Evolutionary conservation across 2,329 filamentous ascomycete species (phyloP).

Genomic region (Elsinoe fawcettii): DNA sequence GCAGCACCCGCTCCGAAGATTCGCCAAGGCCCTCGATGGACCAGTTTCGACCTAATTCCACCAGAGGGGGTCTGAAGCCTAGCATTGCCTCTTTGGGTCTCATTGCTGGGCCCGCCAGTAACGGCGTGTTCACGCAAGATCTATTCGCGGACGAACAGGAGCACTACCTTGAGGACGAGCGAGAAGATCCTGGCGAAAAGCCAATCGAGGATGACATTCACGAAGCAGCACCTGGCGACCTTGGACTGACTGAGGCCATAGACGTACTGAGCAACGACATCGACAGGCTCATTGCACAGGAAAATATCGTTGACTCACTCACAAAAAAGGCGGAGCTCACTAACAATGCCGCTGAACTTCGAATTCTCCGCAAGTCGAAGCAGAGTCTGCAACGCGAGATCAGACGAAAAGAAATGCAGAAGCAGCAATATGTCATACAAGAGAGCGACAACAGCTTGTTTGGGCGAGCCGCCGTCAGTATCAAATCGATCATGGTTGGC

Average conservation of each 20-base stretch:
- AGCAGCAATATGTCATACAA: conserved; percentile 94
- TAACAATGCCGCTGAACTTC: conserved; percentile 87
- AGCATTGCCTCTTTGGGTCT: conserved; percentile 87
- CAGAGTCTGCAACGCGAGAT: conserved; percentile 89
- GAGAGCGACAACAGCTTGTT: conserved; percentile 97
- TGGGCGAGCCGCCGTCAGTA: conserved; percentile 78
- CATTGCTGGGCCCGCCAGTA: conserved; percentile 76
- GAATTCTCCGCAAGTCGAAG: conserved; percentile 89
- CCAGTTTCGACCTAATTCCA: conserved; percentile 37
- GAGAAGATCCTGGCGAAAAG: conserved; percentile 55
- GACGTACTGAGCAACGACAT: conserved; percentile 82
- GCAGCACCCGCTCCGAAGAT: conserved; percentile 48
- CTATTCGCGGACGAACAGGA: conserved; percentile 88
- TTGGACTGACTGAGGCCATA: conserved; percentile 89
- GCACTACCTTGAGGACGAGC: conserved; percentile 77
- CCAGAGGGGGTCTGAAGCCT: conserved; percentile 55
- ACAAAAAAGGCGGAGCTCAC: conserved; percentile 92
- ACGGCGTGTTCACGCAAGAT: conserved; percentile 88
- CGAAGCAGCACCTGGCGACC: conserved; percentile 86
- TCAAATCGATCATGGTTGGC: conserved; percentile 88
- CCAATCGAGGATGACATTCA: conserved; percentile 76
- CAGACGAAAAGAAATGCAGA: conserved; percentile 84
- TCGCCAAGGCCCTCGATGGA: conserved; percentile 36
- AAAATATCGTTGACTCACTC: conserved; percentile 82
- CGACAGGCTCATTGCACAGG: conserved; percentile 77